Conservation (phyloP, 2,329 filamentous ascomycete genomes). For the Exophiala mesophila region DNA sequence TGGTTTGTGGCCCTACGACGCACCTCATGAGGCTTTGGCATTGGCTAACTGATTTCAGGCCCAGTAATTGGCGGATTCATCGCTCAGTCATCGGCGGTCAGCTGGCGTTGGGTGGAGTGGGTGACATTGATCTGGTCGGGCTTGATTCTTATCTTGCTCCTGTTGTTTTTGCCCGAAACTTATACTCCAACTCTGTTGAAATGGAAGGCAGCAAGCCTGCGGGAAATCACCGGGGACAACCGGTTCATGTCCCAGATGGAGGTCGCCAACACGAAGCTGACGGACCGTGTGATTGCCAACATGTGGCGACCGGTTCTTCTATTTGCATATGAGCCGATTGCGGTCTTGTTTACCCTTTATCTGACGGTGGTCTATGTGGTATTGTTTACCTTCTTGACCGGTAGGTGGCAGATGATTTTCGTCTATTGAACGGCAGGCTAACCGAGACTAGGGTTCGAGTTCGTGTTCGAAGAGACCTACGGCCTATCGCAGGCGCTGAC, state of each 20-base stretch:
- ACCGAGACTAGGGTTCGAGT: conserved; percentile 38
- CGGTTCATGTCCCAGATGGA: conserved; percentile 45
- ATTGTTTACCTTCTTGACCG: conserved; percentile 36
- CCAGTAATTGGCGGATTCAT: conserved; percentile 45
- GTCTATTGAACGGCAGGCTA: not conserved
- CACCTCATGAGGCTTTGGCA: no score
- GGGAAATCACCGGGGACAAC: conserved; percentile 37
- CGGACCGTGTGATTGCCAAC: conserved; percentile 38
- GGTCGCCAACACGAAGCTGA: conserved; percentile 32
- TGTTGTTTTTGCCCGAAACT: conserved; percentile 48
- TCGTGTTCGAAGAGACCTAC: conserved; percentile 48
- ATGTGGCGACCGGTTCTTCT: conserved; percentile 45
- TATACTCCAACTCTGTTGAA: conserved; percentile 42
- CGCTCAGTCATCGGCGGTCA: conserved; percentile 32
- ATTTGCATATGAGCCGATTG: conserved; percentile 38
- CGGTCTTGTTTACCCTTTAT: conserved; percentile 21
- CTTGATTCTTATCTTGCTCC: conserved; percentile 30
- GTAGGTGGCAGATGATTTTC: conserved; percentile 17
- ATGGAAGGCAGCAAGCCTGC: conserved; percentile 41
- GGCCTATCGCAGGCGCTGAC: conserved; percentile 40
- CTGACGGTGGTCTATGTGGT: conserved; percentile 29
- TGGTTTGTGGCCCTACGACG: no score
- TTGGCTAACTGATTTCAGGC: no score
- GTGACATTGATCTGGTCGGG: conserved; percentile 36
- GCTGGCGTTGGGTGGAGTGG: conserved; percentile 47